Evolutionary conservation across 2,329 filamentous ascomycete species (phyloP), one percentile per base, ranked within the genome.

Genomic region (Hymenoscyphus fraxineus): DNA sequence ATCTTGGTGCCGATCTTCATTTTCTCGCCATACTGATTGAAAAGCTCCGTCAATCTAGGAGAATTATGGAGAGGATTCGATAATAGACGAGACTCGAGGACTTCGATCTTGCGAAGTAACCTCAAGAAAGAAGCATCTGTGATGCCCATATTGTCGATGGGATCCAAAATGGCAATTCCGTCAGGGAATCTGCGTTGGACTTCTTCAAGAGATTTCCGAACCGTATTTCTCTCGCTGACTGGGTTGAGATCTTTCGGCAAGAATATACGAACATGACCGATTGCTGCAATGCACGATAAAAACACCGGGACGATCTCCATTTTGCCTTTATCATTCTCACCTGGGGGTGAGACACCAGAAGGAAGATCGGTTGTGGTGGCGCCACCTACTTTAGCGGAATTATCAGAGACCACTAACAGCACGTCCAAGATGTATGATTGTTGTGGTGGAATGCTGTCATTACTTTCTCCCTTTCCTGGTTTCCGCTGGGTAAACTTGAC

Each of bases 121-220:
- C 93, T 92, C 82, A 96, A 97, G 81, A 99, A 98, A 0, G 87
- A 88, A 1, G 97, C 93, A 73, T 98, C 95, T 3, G 83, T 89
- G 73, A 99, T 98, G 35, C 87, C 85, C 95, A 99, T 98, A 74
- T 97, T 93, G 77, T 98, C 93, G 47, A 99, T 89, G 0, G 95
- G 95, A 73, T 99, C 95, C 19, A 99, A 80, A 6, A 93, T 83
- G 2, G 95, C 90, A 64, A 99, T 81, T 2, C 95, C 95, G 74
- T 99, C 95, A 0, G 93, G 93, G 79, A 99, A 98, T 32, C 95
- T 88, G 70, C 87, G 87, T 77, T 91, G 85, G 16, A 96, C 88
- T 77, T 98, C 94, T 54, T 86, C 84, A 35, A 98, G 78, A 3
- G 84, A 78, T 73, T 89, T 91, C 62, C 85, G 83, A 39, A 90